phyloP scores from a whole-genome alignment of 2,329 filamentous ascomycete genomes.

The Chrysoporthe puriensis region DNA sequence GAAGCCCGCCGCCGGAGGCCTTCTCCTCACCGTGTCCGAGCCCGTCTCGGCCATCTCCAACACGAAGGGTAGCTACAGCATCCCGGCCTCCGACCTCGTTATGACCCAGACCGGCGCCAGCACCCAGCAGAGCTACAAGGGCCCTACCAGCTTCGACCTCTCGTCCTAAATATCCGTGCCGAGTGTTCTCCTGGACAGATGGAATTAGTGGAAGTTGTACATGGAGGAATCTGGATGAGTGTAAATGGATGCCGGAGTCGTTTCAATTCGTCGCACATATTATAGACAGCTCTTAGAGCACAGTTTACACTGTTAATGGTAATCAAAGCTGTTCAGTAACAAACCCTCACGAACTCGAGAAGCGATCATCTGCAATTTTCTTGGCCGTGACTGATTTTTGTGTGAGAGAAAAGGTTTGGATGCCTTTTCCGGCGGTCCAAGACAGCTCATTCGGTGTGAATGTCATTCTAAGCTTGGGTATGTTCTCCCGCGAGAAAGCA shows the following conservation, averaged over 20 bases:
- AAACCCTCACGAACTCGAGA: too few relatives aligned
- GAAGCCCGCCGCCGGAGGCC: constrained; percentile 31
- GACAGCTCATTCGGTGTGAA: not conserved
- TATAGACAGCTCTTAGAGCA: too few relatives aligned
- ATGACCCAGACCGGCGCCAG: constrained; percentile 21
- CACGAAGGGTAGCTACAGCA: constrained; percentile 36
- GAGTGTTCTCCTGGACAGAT: not conserved
- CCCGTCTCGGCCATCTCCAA: constrained; percentile 34
- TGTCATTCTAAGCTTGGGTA: not conserved
- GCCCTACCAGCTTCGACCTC: constrained; percentile 33
- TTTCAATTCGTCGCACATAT: too few relatives aligned
- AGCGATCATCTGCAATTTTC: not conserved
- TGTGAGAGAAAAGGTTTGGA: too few relatives aligned
- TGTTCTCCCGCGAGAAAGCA: not conserved
- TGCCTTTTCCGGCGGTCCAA: not conserved
- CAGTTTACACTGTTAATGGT: too few relatives aligned
- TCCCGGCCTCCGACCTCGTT: constrained; percentile 34
- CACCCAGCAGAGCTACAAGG: constrained; percentile 37
- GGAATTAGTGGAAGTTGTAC: too few relatives aligned
- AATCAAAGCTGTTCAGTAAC: too few relatives aligned
- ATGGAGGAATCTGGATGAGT: not conserved
- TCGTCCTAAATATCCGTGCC: not conserved
- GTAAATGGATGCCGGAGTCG: not conserved
- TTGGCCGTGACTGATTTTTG: not conserved
- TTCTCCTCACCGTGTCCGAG: constrained; percentile 36